Conservation (phyloP, 2,329 filamentous ascomycete genomes). For the Polytolypa hystricis region DNA sequence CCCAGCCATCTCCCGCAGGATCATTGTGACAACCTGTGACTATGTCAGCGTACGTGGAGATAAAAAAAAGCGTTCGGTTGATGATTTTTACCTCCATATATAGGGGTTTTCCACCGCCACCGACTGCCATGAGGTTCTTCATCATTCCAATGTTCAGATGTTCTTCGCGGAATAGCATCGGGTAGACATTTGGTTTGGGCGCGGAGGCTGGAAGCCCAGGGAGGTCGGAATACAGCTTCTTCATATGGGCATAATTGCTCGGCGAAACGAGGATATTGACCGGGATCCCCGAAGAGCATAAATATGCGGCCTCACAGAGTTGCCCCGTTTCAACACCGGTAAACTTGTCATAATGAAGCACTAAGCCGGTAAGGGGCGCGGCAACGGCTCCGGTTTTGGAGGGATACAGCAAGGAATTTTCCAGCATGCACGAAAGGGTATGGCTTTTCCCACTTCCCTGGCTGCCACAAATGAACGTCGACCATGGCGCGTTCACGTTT, state of each 20-base stretch:
- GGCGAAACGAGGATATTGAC: constrained; percentile 44
- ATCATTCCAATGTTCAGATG: constrained; percentile 44
- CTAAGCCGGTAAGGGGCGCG: constrained; percentile 40
- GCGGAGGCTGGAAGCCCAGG: constrained; percentile 19
- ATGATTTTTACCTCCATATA: constrained; percentile 35
- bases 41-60: too few species aligned
- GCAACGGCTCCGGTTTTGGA: constrained; percentile 33
- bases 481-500: constrained; percentile 47
- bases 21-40: constrained; percentile 31
- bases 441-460: constrained; percentile 54
- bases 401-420: constrained; percentile 25
- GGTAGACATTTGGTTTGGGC: constrained; percentile 32
- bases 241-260: constrained; percentile 35
- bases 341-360: constrained; percentile 47
- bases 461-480: constrained; percentile 51
- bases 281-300: constrained; percentile 38
- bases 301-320: constrained; percentile 45
- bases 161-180: constrained; percentile 36
- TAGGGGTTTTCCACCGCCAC: constrained; percentile 33
- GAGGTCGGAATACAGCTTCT: constrained; percentile 31
- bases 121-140: constrained; percentile 45
- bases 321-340: constrained; percentile 25
- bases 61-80: neutral
- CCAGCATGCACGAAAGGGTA: constrained; percentile 47
- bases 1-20: constrained; percentile 42